phyloP scores from a whole-genome alignment of 345 rosid species.

The Eucalyptus grandis region DNA sequence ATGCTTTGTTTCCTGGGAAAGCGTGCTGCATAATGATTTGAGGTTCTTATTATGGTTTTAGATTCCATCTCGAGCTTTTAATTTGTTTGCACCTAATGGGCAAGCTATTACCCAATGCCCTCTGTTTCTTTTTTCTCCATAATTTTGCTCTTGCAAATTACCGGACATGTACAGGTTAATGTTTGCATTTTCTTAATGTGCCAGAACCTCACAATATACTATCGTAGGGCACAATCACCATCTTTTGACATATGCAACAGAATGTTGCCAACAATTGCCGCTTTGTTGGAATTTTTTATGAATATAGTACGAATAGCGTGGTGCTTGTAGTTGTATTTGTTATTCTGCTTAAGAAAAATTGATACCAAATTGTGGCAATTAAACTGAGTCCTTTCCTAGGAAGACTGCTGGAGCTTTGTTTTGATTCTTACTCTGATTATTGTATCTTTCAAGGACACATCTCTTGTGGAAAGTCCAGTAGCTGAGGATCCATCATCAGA shows the following conservation, averaged over 20 bases:
- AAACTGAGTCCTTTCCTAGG: background rate
- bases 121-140: background rate
- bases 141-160: background rate
- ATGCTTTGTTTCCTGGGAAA: background rate
- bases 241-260: background rate
- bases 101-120: background rate
- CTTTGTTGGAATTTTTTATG: background rate
- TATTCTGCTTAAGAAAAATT: background rate
- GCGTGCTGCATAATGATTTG: background rate
- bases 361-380: background rate
- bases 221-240: background rate
- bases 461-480: conserved; percentile 46
- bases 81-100: background rate
- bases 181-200: background rate
- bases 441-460: conserved; percentile 38
- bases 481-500: conserved; percentile 65
- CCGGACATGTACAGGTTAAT: background rate
- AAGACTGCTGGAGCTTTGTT: background rate
- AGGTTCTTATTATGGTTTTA: background rate
- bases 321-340: background rate
- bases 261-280: background rate
- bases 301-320: background rate
- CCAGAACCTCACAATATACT: background rate
- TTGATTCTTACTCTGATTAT: background rate
- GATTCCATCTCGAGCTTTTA: background rate